Conservation (phyloP, 192 early-diverging fungal genomes). For the Coemansia sp. region DNA sequence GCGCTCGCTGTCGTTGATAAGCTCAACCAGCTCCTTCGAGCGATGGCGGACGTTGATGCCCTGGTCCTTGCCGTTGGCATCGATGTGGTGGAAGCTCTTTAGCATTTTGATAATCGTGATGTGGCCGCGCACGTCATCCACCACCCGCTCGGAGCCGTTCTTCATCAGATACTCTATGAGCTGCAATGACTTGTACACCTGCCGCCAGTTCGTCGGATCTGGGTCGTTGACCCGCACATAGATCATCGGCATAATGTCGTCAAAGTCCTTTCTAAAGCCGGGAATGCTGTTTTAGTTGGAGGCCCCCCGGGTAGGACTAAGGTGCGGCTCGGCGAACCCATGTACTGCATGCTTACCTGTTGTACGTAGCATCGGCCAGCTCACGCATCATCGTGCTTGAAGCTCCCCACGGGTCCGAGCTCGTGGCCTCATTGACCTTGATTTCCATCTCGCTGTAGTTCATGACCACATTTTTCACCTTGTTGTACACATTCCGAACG, state of each 20-base stretch:
- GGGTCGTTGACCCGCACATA: constrained; percentile 86
- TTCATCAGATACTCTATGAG: constrained; percentile 94
- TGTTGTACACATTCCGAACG: constrained; percentile 60
- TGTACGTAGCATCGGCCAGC: constrained; percentile 84
- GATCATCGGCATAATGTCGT: constrained; percentile 94
- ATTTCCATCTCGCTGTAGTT: constrained; percentile 93
- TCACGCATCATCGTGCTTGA: constrained; percentile 91
- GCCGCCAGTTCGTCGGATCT: constrained; percentile 82
- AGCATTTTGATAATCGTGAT: constrained; percentile 88
- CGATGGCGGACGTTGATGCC: constrained; percentile 89
- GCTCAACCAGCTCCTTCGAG: constrained; percentile 85
- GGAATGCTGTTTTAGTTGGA: background rate
- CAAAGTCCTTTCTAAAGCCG: constrained; percentile 73
- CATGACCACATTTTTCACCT: constrained; percentile 84
- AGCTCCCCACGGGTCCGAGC: constrained; percentile 94
- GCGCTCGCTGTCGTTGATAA: constrained; percentile 72
- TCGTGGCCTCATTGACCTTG: constrained; percentile 90
- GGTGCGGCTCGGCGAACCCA: background rate
- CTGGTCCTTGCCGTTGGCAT: constrained; percentile 95
- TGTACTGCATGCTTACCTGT: constrained; percentile 43
- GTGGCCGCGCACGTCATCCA: constrained; percentile 82
- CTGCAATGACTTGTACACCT: constrained; percentile 95
- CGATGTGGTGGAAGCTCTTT: constrained; percentile 84
- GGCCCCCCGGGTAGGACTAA: background rate
- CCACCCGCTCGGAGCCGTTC: constrained; percentile 90